Percentiles rank a stretch among this genome's conserved stretches.
Conservation (phyloP, 768 basidiomycete species). For the Boletus rubroflammeus region DNA sequence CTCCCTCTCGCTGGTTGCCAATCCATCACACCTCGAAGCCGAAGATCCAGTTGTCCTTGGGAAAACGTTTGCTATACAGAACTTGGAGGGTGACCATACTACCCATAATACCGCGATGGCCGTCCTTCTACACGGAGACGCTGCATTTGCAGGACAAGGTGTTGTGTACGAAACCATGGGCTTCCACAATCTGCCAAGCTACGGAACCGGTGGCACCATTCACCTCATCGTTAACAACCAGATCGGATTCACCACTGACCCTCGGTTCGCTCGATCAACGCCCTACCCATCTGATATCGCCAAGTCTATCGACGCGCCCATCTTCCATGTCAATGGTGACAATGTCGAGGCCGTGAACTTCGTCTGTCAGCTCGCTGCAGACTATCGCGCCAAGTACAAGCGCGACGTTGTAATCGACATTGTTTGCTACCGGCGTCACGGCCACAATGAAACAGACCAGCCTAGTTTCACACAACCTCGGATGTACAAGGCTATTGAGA, state of each 20-base stretch:
- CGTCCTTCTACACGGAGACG: slow-evolving; percentile 95
- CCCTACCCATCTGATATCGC: slow-evolving; percentile 98
- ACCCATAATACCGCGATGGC: slow-evolving; percentile 86
- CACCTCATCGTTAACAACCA: slow-evolving; percentile 99
- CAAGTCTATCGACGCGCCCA: slow-evolving; percentile 96
- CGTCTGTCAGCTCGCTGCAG: slow-evolving; percentile 96
- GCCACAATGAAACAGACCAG: slow-evolving; percentile 99
- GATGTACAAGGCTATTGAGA: slow-evolving; percentile 97
- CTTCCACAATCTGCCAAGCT: slow-evolving; percentile 90
- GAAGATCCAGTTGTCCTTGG: slow-evolving; percentile 98
- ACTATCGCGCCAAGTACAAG: slow-evolving; percentile 97
- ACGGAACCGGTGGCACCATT: slow-evolving; percentile 97
- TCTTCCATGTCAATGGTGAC: slow-evolving; percentile 99
- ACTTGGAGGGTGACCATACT: slow-evolving; percentile 84
- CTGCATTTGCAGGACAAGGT: slow-evolving; percentile 97
- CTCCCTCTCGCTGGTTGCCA: slow-evolving; percentile 94
- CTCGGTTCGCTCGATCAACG: slow-evolving; percentile 94
- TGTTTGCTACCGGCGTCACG: slow-evolving; percentile 97
- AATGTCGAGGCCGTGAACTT: slow-evolving; percentile 98
- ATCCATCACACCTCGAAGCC: slow-evolving; percentile 97
- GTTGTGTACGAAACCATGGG: slow-evolving; percentile 99
- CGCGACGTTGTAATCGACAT: slow-evolving; percentile 98
- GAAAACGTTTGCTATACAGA: slow-evolving; percentile 96
- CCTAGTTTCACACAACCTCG: slow-evolving; percentile 97
- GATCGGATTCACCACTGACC: slow-evolving; percentile 98